phyloP scores from a whole-genome alignment of 192 early-diverging fungal genomes.

The Gamsiella multidivaricata region DNA sequence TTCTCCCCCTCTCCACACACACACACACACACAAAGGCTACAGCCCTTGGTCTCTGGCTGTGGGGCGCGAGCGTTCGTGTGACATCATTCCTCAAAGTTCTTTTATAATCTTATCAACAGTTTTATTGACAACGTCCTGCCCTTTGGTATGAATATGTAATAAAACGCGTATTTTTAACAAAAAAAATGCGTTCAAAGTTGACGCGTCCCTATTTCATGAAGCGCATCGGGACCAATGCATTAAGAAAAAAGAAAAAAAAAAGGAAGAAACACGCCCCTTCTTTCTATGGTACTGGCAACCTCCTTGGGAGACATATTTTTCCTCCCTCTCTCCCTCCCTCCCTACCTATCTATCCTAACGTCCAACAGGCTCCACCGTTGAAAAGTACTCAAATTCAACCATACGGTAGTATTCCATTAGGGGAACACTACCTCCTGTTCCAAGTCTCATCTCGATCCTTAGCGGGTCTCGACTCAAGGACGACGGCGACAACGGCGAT shows the following conservation, averaged over 20 bases:
- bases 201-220: too few relatives aligned
- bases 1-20: too few relatives aligned
- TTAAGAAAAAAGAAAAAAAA: not conserved
- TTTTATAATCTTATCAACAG: too few relatives aligned
- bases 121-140: too few relatives aligned
- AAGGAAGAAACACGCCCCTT: not conserved
- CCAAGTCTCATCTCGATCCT: conserved; percentile 46
- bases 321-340: not conserved
- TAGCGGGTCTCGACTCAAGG: conserved; percentile 26
- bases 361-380: conserved; percentile 46
- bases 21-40: too few relatives aligned
- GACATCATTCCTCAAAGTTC: too few relatives aligned
- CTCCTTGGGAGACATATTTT: not conserved
- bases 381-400: conserved; percentile 46
- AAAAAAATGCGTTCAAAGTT: too few relatives aligned
- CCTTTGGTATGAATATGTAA: too few relatives aligned
- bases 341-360: conserved; percentile 1
- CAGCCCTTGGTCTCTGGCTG: too few relatives aligned
- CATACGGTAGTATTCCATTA: conserved; percentile 49
- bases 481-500: conserved; percentile 1
- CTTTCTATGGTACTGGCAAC: not conserved
- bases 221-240: too few relatives aligned
- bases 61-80: too few relatives aligned
- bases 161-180: too few relatives aligned
- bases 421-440: conserved; percentile 42